Evolutionary conservation across 208 protist genomes (phyloP).

Genomic region (Cochliopodium minus): DNA sequence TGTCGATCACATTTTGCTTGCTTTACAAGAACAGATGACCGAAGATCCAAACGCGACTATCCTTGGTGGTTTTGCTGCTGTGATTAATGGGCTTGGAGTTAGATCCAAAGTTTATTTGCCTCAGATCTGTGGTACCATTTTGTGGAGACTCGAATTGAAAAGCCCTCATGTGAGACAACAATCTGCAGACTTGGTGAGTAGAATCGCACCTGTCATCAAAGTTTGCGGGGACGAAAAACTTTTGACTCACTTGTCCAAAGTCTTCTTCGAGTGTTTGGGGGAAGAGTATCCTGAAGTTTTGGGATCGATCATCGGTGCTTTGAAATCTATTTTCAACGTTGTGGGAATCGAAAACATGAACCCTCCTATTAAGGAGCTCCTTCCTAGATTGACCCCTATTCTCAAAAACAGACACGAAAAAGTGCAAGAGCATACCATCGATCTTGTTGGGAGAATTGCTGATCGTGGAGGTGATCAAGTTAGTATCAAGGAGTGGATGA

Average conservation of each 20-base stretch:
- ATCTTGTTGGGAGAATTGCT: slow-evolving; percentile 90
- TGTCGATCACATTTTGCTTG: slow-evolving; percentile 84
- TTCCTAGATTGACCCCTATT: slow-evolving; percentile 90
- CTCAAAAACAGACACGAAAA: slow-evolving; percentile 93
- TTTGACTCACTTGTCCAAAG: slow-evolving; percentile 74
- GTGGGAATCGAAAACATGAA: slow-evolving; percentile 85
- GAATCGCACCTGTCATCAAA: slow-evolving; percentile 79
- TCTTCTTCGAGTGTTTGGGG: slow-evolving; percentile 91
- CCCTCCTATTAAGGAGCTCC: slow-evolving; percentile 80
- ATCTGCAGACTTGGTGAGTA: slow-evolving; percentile 78
- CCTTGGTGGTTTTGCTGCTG: slow-evolving; percentile 67
- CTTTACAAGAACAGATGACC: slow-evolving; percentile 79
- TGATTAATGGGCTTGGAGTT: slow-evolving; percentile 74
- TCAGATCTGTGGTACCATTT: slow-evolving; percentile 84
- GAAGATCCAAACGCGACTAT: slow-evolving; percentile 61
- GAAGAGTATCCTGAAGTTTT: slow-evolving; percentile 91
- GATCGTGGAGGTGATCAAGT: slow-evolving; percentile 50
- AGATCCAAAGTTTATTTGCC: slow-evolving; percentile 75
- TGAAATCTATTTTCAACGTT: slow-evolving; percentile 86
- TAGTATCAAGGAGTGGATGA: slow-evolving; percentile 69
- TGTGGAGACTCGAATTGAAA: slow-evolving; percentile 82
- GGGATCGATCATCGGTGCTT: slow-evolving; percentile 76
- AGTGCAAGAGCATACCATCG: slow-evolving; percentile 90
- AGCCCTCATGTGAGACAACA: slow-evolving; percentile 73
- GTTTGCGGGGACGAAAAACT: slow-evolving; percentile 72